These are phyloP conservation scores for Candida maesae DNA, from an alignment of 805 yeast genomes.

Conservation along the genomic window DNA sequence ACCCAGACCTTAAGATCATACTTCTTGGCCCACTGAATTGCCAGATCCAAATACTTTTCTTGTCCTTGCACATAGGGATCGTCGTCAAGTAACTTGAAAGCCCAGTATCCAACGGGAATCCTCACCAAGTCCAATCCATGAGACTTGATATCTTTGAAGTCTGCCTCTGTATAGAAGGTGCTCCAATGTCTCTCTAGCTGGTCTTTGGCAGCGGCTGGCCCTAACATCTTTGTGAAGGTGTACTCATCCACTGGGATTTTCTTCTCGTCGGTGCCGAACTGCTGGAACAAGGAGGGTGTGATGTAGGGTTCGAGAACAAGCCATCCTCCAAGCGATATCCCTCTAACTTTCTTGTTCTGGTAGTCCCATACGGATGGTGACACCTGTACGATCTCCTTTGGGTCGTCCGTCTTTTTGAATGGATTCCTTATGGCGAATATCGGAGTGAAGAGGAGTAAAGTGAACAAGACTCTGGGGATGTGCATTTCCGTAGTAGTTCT, in stretches of 20 bases:
- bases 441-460: too few relatives aligned
- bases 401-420: too few relatives aligned
- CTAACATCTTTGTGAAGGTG: slow-evolving; percentile 45
- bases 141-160: slow-evolving; percentile 45
- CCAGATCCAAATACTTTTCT: slow-evolving; percentile 56
- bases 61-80: slow-evolving; percentile 72
- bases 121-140: slow-evolving; percentile 68
- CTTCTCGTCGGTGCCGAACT: slow-evolving; percentile 30
- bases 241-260: slow-evolving; percentile 59
- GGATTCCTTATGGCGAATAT: too few relatives aligned
- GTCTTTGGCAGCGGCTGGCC: slow-evolving; percentile 39
- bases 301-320: slow-evolving; percentile 66
- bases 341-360: slow-evolving; percentile 26
- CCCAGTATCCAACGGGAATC: slow-evolving; percentile 82
- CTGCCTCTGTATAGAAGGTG: slow-evolving; percentile 55
- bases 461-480: too few relatives aligned
- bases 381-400: not conserved
- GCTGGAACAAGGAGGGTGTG: slow-evolving; percentile 57
- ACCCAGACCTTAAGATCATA: slow-evolving; percentile 64
- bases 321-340: slow-evolving; percentile 71
- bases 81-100: slow-evolving; percentile 36
- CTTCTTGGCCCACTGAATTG: slow-evolving; percentile 62
- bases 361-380: slow-evolving; percentile 20
- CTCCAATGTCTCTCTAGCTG: slow-evolving; percentile 53
- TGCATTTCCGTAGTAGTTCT: too few relatives aligned